phyloP scores from a whole-genome alignment of 306 rosid genomes.

The Heteromeles arbutifolia region DNA sequence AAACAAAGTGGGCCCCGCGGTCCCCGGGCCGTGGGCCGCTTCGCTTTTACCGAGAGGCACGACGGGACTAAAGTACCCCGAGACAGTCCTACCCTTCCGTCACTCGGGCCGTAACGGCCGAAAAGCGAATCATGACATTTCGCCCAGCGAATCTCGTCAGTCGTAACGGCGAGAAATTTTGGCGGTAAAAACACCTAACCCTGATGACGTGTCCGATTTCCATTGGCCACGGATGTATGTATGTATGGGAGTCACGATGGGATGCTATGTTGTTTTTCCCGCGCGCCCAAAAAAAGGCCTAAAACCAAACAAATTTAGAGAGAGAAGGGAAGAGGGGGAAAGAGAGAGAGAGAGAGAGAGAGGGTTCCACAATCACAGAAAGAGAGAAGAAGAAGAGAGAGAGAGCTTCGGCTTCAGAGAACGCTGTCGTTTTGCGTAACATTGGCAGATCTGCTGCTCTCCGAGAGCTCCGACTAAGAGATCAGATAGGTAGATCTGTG shows the following conservation, averaged over 20 bases:
- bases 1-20: neutral
- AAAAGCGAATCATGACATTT: neutral
- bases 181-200: constrained; percentile 37
- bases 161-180: constrained; percentile 34
- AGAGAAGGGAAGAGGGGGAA: constrained; percentile 16
- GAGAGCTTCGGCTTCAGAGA: neutral
- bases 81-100: neutral
- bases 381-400: constrained; percentile 14
- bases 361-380: neutral
- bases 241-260: constrained; percentile 16
- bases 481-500: constrained; percentile 14
- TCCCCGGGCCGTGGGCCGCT: neutral
- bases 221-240: constrained; percentile 8
- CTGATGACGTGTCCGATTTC: neutral
- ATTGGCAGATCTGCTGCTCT: constrained; percentile 15
- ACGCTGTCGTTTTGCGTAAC: constrained; percentile 7
- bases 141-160: constrained; percentile 16
- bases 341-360: neutral
- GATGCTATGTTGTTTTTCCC: constrained; percentile 39
- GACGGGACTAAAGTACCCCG: neutral
- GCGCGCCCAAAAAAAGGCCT: constrained; percentile 30
- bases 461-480: neutral
- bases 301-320: constrained; percentile 9
- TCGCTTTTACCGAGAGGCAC: neutral
- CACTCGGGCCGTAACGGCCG: constrained; percentile 16